phyloP scores from a whole-genome alignment of 2,329 filamentous ascomycete species.

The Lecanicillium sp. region DNA sequence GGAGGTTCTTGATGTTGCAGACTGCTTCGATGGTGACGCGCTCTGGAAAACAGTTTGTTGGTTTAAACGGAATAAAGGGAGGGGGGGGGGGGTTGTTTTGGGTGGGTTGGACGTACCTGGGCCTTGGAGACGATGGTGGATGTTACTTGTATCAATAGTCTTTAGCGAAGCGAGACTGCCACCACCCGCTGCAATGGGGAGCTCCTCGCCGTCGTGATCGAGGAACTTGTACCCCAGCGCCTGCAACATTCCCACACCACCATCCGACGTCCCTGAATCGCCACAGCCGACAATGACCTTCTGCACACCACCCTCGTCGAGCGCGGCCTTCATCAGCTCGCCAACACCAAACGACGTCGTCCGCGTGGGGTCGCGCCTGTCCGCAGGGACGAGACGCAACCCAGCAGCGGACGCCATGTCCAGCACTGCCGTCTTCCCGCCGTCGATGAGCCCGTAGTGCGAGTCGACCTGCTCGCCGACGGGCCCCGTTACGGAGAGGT shows the following conservation, averaged over 20 bases:
- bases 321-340: slow-evolving; percentile 39
- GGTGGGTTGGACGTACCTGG: slow-evolving; percentile 32
- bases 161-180: neutral
- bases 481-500: slow-evolving; percentile 37
- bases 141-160: neutral
- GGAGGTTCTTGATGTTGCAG: slow-evolving; percentile 46
- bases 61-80: slow-evolving; percentile 21
- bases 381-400: slow-evolving; percentile 40
- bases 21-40: slow-evolving; percentile 48
- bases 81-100: slow-evolving; percentile 28
- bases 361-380: slow-evolving; percentile 37
- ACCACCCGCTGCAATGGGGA: slow-evolving; percentile 37
- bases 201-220: slow-evolving; percentile 28
- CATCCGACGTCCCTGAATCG: slow-evolving; percentile 49
- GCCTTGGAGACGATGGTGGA: slow-evolving; percentile 24
- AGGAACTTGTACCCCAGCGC: slow-evolving; percentile 42
- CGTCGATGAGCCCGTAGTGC: slow-evolving; percentile 35
- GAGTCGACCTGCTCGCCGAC: slow-evolving; percentile 35
- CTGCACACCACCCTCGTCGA: slow-evolving; percentile 38
- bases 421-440: slow-evolving; percentile 37
- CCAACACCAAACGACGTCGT: slow-evolving; percentile 49
- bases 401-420: slow-evolving; percentile 50
- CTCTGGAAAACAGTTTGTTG: slow-evolving; percentile 27
- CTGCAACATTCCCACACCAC: slow-evolving; percentile 48
- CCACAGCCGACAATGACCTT: slow-evolving; percentile 46